phyloP scores from a whole-genome alignment of 2,329 filamentous ascomycete genomes.

The Clathrospora elynae region DNA sequence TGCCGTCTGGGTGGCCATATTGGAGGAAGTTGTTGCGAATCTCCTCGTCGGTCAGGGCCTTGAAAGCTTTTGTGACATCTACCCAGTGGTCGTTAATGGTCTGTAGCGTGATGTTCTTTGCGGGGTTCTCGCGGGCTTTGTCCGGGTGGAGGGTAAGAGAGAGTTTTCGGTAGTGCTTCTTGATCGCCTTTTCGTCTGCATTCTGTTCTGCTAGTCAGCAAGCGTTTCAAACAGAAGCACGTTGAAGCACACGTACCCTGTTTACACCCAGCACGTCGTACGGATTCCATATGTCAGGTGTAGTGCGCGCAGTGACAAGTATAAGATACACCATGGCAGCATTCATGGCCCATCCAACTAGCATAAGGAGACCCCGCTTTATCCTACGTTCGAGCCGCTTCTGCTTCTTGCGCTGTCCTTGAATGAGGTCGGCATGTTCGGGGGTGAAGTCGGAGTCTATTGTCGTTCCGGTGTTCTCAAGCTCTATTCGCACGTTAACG shows the following conservation, averaged over 20 bases:
- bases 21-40: slow-evolving; percentile 96
- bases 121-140: slow-evolving; percentile 80
- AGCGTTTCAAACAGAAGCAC: slow-evolving; percentile 4
- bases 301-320: slow-evolving; percentile 71
- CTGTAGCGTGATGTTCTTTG: slow-evolving; percentile 89
- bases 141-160: slow-evolving; percentile 90
- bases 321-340: slow-evolving; percentile 93
- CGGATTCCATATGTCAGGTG: slow-evolving; percentile 88
- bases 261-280: slow-evolving; percentile 91
- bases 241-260: slow-evolving; percentile 61
- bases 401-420: slow-evolving; percentile 80
- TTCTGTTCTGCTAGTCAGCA: slow-evolving; percentile 59
- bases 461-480: slow-evolving; percentile 78
- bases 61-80: slow-evolving; percentile 96
- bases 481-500: slow-evolving; percentile 54
- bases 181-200: slow-evolving; percentile 86
- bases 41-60: slow-evolving; percentile 95
- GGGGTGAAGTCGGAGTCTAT: slow-evolving; percentile 83
- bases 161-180: slow-evolving; percentile 84
- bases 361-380: slow-evolving; percentile 78
- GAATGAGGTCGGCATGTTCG: slow-evolving; percentile 81
- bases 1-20: slow-evolving; percentile 95
- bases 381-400: slow-evolving; percentile 87
- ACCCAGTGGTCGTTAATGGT: slow-evolving; percentile 86
- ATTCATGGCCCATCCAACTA: slow-evolving; percentile 81